Evolutionary conservation across 2,329 filamentous ascomycete species (phyloP), one percentile per base, ranked within the genome.

Genomic region (Lojkania enalia): DNA sequence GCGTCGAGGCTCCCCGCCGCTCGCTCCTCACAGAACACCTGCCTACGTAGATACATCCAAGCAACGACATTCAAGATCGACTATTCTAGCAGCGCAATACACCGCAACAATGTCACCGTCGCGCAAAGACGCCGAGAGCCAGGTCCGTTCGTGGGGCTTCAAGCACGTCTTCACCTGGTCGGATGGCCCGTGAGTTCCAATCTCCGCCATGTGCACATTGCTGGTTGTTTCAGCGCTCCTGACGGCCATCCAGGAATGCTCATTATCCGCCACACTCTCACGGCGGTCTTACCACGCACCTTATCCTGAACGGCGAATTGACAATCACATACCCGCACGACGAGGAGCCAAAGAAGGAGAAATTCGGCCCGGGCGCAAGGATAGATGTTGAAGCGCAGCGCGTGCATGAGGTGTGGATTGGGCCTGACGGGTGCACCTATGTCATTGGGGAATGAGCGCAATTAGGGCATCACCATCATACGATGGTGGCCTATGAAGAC

Each of bases 71-170:
- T n/a, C n/a, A n/a, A n/a, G n/a, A n/a, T n/a, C n/a, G n/a, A n/a
- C n/a, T n/a, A n/a, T n/a, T n/a, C n/a, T n/a, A n/a, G n/a, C n/a
- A n/a, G n/a, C n/a, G n/a, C n/a, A n/a, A n/a, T n/a, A n/a, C n/a
- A n/a, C n/a, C n/a, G 9, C 15, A 36, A 23, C 27, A 38, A 71
- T 71, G 66, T 23, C 55, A 11, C 6, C 29, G 55, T 71, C 74
- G 21, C 74, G 69, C 42, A 67, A 62, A 46, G 74, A 80, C 30
- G 72, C 74, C 27, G 85, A 89, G 64, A 70, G 73, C 38, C 73
- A 86, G 59, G 85, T 89, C 19, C 76, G 76, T 25, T 81, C 79
- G 1, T 88, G 86, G 85, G 86, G 86, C 1, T 90, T 88, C 62
- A 55, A 65, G 2, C 75, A 83, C 38, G 84, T 87, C 60, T 87